phyloP scores from a whole-genome alignment of 1,284 basidiomycete species.

The Pyrrhoderma noxium region DNA sequence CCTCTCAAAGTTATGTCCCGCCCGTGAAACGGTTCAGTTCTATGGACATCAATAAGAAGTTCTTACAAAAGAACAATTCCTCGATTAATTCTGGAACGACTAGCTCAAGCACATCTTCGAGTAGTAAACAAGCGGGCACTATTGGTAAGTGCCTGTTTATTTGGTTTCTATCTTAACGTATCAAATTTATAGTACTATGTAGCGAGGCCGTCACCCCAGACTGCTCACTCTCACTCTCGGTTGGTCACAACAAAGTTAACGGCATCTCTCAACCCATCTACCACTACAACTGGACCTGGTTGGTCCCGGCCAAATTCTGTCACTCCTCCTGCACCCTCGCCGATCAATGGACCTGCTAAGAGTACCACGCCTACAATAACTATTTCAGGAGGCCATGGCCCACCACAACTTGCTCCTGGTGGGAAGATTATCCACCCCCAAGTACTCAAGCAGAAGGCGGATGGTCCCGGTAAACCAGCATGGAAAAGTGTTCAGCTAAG shows the following conservation, averaged over 20 bases:
- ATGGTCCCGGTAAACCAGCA: slow-evolving; percentile 42
- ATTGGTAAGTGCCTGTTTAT: slow-evolving; percentile 37
- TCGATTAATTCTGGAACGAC: neutral
- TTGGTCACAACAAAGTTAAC: slow-evolving; percentile 83
- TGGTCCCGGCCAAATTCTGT: slow-evolving; percentile 75
- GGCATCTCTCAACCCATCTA: slow-evolving; percentile 39
- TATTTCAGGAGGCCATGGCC: slow-evolving; percentile 26
- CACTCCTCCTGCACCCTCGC: slow-evolving; percentile 46
- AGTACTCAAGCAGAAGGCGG: slow-evolving; percentile 38
- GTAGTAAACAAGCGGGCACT: slow-evolving; percentile 40
- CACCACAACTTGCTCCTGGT: slow-evolving; percentile 44
- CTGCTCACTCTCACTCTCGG: slow-evolving; percentile 58
- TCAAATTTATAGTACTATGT: slow-evolving; percentile 7
- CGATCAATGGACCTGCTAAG: slow-evolving; percentile 27
- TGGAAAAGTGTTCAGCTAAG: slow-evolving; percentile 54
- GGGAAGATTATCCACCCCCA: slow-evolving; percentile 68
- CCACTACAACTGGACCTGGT: slow-evolving; percentile 52
- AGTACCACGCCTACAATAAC: slow-evolving; percentile 25
- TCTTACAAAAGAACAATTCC: slow-evolving; percentile 72
- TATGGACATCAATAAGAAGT: slow-evolving; percentile 90
- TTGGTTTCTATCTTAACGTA: neutral
- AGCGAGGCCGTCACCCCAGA: slow-evolving; percentile 53
- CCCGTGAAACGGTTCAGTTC: slow-evolving; percentile 82
- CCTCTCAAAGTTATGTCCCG: slow-evolving; percentile 27
- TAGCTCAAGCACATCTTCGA: slow-evolving; percentile 10